A percentile compares a stretch with the other conserved stretches of the same genome.
phyloP scores from a whole-genome alignment of 257 asterid species.

The Solanum habrochaites region DNA sequence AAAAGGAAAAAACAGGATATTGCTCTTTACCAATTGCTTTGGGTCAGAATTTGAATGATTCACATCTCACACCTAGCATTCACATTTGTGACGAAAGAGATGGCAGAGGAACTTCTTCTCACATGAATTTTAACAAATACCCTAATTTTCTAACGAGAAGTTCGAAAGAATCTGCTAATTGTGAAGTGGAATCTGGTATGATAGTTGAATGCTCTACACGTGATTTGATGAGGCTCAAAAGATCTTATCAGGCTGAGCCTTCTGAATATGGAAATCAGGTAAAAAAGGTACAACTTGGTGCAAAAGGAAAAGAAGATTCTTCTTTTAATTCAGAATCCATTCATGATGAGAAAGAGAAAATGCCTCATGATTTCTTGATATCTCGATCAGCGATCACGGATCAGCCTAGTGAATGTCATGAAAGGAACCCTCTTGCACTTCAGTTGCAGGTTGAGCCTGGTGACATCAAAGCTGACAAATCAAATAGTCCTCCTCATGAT shows the following conservation, averaged over 20 bases:
- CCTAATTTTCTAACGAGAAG: neutral
- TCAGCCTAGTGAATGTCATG: conserved; percentile 20
- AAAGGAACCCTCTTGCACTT: conserved; percentile 9
- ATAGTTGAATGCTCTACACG: conserved; percentile 55
- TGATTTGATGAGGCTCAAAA: conserved; percentile 82
- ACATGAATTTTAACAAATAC: neutral
- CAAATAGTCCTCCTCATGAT: conserved; percentile 8
- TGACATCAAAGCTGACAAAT: conserved; percentile 9
- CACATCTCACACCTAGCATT: conserved; percentile 16
- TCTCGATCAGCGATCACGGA: conserved; percentile 9
- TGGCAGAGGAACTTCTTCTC: conserved; percentile 8
- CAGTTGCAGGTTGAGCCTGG: conserved; percentile 13
- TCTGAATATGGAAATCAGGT: conserved; percentile 23
- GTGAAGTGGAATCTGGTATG: conserved; percentile 20
- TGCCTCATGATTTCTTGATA: conserved; percentile 9
- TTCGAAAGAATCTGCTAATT: neutral
- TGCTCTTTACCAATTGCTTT: conserved; percentile 64
- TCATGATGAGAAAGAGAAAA: conserved; percentile 14
- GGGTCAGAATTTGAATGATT: conserved; percentile 19
- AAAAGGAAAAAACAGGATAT: conserved; percentile 49
- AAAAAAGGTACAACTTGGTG: conserved; percentile 4
- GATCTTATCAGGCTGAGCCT: conserved; percentile 41
- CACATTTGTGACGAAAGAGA: conserved; percentile 11
- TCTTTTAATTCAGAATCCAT: conserved; percentile 5
- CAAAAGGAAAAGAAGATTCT: conserved; percentile 11